Evolutionary conservation across 1,139 yeast species (phyloP), one percentile per base, ranked within the genome.

Genomic region (Oligophagozyma castellii): DNA sequence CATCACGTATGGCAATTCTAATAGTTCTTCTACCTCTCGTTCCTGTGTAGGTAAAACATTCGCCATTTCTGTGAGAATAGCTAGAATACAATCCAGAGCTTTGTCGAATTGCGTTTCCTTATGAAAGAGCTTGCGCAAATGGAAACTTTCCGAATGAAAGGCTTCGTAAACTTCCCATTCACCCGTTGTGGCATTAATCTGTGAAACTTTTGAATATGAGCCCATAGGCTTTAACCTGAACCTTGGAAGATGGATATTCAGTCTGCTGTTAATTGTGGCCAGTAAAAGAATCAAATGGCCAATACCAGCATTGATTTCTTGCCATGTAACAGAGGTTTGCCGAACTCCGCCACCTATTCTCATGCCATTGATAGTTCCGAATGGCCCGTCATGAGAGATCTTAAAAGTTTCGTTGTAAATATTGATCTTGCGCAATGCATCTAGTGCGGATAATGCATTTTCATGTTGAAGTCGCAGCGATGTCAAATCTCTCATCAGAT

Each of bases 231-330:
- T 67, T 14, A 86, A 53, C 35, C 67, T 69, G 50, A 79, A 86
- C 5, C 70, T 70, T 0, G 58, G 56, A 5, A 83, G 50, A 22
- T 63, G 61, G 16, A 79, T 53, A 12, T 69, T 61, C 22, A 84
- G 59, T 33, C 77, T 60, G 16, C 68, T 62, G 3, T 69, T 56
- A 4, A 86, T 63, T 4, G 92, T 80, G 0, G 75, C 65, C 23
- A 86, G 51, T 14, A 86, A 54, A 12, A 84, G 53, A 3, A 81
- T 67, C 2, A 86, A 59, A 43, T 86, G 94, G 0, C 98, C 98
- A 51, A 89, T 58, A 0, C 94, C 96, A 1, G 93, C 92, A 48
- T 86, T 89, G 23, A 84, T 73, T 44, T 89, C 98, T 29, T 81
- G 72, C 93, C 95, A 84, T 3, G 92, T 79, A 0, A 86, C 71